Evolutionary conservation across 306 rosid genomes (phyloP).

Genomic region (Purshia tridentata): DNA sequence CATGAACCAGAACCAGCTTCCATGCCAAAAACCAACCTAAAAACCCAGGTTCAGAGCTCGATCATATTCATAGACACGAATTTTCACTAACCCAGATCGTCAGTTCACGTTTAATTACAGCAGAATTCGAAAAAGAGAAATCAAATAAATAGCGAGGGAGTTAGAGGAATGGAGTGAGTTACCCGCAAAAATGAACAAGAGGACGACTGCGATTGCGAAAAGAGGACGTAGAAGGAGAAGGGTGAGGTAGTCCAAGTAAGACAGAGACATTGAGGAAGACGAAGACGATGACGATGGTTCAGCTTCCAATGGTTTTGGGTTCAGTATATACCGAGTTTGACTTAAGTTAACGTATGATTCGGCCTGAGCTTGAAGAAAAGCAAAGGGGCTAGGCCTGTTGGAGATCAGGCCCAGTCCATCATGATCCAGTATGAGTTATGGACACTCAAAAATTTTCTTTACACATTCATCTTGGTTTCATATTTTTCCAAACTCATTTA

Average conservation of each 20-base stretch:
- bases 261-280: conserved; percentile 12
- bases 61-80: neutral
- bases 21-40: conserved; percentile 88
- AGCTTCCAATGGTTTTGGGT: neutral
- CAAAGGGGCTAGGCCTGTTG: neutral
- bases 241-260: conserved; percentile 43
- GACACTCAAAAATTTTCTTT: no score
- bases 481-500: no score
- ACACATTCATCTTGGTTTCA: no score
- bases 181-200: conserved; percentile 63
- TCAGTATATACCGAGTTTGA: neutral
- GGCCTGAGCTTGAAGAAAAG: neutral
- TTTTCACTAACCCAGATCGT: conserved; percentile 18
- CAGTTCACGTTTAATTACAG: neutral
- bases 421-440: no score
- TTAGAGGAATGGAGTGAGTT: neutral
- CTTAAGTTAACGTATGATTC: neutral
- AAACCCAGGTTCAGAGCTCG: conserved; percentile 3
- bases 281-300: conserved; percentile 14
- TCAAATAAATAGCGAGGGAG: neutral
- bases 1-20: conserved; percentile 86
- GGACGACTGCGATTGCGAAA: conserved; percentile 51
- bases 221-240: conserved; percentile 59
- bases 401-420: no score
- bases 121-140: neutral